Percentiles rank a stretch among this genome's conserved stretches.
These are phyloP conservation scores for Botryotinia globosa DNA, from an alignment of 2,329 filamentous ascomycete species.

Conservation along the genomic window DNA sequence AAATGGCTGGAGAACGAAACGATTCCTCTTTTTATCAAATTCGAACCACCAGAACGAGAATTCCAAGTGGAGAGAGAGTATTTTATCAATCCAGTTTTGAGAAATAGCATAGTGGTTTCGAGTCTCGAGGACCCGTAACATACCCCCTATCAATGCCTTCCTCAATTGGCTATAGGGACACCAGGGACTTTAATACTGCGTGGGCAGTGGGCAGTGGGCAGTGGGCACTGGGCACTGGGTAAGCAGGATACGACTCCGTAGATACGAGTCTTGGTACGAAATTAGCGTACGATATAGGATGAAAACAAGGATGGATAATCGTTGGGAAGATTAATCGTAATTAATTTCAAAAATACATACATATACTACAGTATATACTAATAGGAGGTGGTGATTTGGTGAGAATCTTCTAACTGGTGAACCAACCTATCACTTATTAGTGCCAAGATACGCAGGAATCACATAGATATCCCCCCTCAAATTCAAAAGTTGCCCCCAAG, in stretches of 20 bases:
- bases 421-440: not conserved
- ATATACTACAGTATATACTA: too few species aligned
- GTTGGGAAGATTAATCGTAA: not conserved
- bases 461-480: too few species aligned
- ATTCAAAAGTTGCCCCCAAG: not conserved
- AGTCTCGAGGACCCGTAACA: not conserved
- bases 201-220: too few species aligned
- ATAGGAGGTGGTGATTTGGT: too few species aligned
- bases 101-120: not conserved
- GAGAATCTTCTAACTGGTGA: too few species aligned
- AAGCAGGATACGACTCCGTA: slow-evolving; percentile 1
- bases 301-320: not conserved
- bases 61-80: not conserved
- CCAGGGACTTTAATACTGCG: too few species aligned
- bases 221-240: too few species aligned
- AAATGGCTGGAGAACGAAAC: not conserved
- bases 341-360: not conserved
- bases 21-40: too few species aligned
- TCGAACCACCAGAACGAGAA: not conserved
- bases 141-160: not conserved
- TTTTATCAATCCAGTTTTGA: not conserved
- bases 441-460: not conserved
- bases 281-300: not conserved
- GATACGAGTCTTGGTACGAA: slow-evolving; percentile 4
- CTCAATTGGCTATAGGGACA: not conserved